Evolutionary conservation across 2,329 filamentous ascomycete genomes (phyloP).

Genomic region (Phoma sp.): DNA sequence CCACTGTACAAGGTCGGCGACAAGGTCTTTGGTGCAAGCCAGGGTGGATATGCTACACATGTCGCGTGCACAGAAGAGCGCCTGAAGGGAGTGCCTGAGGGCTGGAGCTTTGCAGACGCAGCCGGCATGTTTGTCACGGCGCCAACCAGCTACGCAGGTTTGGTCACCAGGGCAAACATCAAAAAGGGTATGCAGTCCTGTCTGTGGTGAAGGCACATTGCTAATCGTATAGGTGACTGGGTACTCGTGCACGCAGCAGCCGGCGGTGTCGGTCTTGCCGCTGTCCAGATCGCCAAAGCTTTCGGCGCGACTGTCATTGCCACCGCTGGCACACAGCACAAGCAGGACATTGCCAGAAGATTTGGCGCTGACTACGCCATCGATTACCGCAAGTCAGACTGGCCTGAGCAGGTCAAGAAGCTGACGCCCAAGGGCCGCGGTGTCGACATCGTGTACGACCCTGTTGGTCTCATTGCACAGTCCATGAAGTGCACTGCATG

Average conservation of each 20-base stretch:
- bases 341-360: constrained; percentile 76
- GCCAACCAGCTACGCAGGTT: constrained; percentile 84
- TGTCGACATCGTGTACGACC: constrained; percentile 94
- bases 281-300: constrained; percentile 93
- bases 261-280: constrained; percentile 87
- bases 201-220: not conserved
- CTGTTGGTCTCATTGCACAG: constrained; percentile 86
- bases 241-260: constrained; percentile 93
- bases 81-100: constrained; percentile 75
- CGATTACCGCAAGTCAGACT: constrained; percentile 72
- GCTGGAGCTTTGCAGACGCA: constrained; percentile 84
- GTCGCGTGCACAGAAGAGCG: constrained; percentile 70
- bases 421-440: constrained; percentile 75
- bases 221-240: constrained; percentile 67
- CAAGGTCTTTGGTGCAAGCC: constrained; percentile 82
- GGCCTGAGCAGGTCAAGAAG: constrained; percentile 74
- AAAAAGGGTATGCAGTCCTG: constrained; percentile 56
- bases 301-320: constrained; percentile 92
- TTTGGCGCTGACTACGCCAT: constrained; percentile 88
- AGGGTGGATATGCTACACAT: constrained; percentile 85
- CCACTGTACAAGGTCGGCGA: constrained; percentile 77
- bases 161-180: constrained; percentile 79
- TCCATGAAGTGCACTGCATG: constrained; percentile 91
- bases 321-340: constrained; percentile 80
- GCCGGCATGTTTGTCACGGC: constrained; percentile 91